phyloP scores from a whole-genome alignment of 257 asterid species.

The Ehretia macrophylla region DNA sequence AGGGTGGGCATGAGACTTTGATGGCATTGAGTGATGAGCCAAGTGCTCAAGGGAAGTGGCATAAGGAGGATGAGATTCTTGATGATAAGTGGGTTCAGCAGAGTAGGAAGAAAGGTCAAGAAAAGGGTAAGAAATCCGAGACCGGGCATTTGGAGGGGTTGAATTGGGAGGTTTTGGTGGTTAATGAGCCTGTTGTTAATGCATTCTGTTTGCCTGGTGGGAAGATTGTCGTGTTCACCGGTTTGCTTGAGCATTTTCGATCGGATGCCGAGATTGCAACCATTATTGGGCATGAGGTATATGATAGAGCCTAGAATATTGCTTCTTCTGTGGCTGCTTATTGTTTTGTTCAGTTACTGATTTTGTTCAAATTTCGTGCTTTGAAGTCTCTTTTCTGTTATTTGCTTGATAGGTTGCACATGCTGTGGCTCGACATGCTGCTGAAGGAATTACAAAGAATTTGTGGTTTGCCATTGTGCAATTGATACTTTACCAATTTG shows the following conservation, averaged over 20 bases:
- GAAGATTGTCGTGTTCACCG: constrained; percentile 91
- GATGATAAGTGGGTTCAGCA: constrained; percentile 82
- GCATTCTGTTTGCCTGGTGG: constrained; percentile 95
- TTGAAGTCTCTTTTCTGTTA: constrained; percentile 10
- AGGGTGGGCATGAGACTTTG: constrained; percentile 28
- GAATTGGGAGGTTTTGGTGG: constrained; percentile 90
- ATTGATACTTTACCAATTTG: constrained; percentile 70
- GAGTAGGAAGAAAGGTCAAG: constrained; percentile 68
- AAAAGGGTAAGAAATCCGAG: constrained; percentile 56
- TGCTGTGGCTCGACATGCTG: constrained; percentile 89
- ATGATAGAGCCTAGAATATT: neutral
- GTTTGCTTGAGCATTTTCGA: constrained; percentile 71
- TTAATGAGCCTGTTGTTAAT: constrained; percentile 64
- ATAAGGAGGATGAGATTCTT: constrained; percentile 74
- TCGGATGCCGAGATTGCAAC: constrained; percentile 91
- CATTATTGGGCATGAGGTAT: constrained; percentile 82
- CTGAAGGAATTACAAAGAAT: constrained; percentile 79
- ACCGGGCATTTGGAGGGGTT: constrained; percentile 71
- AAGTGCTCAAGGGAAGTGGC: constrained; percentile 52
- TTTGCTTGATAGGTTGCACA: constrained; percentile 68
- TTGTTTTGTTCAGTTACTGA: neutral
- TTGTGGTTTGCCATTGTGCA: constrained; percentile 77
- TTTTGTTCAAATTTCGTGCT: constrained; percentile 3
- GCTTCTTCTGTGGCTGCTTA: neutral
- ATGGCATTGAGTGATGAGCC: constrained; percentile 27